These are phyloP conservation scores for Baorangia bicolor DNA, from an alignment of 768 basidiomycete genomes.

Conservation along the genomic window DNA sequence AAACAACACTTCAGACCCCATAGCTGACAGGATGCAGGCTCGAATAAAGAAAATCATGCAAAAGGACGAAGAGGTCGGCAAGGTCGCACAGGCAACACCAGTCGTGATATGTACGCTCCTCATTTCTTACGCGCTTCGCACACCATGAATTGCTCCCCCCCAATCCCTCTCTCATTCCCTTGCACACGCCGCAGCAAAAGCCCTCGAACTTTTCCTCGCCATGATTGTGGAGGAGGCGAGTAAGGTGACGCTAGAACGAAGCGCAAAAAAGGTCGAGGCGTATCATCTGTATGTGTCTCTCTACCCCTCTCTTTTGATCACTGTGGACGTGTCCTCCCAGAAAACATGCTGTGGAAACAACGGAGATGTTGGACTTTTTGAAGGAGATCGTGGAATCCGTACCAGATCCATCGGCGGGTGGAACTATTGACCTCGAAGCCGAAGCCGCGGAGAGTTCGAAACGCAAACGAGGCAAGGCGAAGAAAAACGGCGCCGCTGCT, in stretches of 20 bases:
- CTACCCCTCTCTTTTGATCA: background rate
- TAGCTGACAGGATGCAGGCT: conserved; percentile 53
- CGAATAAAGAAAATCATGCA: conserved; percentile 99
- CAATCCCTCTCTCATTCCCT: background rate
- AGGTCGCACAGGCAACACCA: conserved; percentile 95
- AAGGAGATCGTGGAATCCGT: conserved; percentile 86
- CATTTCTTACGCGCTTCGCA: conserved; percentile 13
- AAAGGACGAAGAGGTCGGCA: conserved; percentile 98
- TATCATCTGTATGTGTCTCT: conserved; percentile 82
- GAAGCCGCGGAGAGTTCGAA: conserved; percentile 53
- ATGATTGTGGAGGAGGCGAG: conserved; percentile 80
- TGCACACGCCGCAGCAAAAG: conserved; percentile 68
- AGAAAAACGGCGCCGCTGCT: conserved; percentile 41
- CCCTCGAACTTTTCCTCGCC: conserved; percentile 87
- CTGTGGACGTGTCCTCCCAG: conserved; percentile 39
- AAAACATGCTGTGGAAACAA: conserved; percentile 88
- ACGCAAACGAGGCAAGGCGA: conserved; percentile 60
- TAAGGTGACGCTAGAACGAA: conserved; percentile 74
- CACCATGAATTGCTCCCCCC: conserved; percentile 5
- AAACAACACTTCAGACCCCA: background rate
- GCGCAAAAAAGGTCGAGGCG: conserved; percentile 85
- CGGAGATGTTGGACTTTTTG: conserved; percentile 90
- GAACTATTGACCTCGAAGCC: conserved; percentile 69
- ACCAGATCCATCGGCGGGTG: conserved; percentile 84
- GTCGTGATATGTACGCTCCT: conserved; percentile 88